A percentile compares a stretch with the other conserved stretches of the same genome.
These are phyloP conservation scores for Geoglossum cookeanum DNA, from an alignment of 2,329 filamentous ascomycete species.

Conservation along the genomic window DNA sequence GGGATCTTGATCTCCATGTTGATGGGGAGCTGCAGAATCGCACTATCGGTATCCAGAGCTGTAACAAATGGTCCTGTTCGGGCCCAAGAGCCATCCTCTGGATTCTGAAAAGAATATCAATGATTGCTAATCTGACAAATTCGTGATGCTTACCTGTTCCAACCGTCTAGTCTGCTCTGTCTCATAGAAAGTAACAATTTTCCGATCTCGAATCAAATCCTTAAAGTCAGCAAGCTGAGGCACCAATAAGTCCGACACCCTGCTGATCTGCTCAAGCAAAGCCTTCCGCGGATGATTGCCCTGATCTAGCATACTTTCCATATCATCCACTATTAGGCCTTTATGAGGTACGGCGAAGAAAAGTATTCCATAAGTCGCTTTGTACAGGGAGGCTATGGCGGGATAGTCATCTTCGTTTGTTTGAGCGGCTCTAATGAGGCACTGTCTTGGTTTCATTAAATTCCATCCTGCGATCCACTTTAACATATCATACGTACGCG, in stretches of 20 bases:
- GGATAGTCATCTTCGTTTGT: constrained; percentile 5
- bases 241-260: constrained; percentile 10
- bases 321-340: constrained; percentile 11
- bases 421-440: constrained; percentile 8
- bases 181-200: constrained; percentile 17
- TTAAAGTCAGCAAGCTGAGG: constrained; percentile 14
- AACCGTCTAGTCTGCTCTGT: constrained; percentile 12
- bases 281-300: background rate
- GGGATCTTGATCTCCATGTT: constrained; percentile 12
- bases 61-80: constrained; percentile 5
- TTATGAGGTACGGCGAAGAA: constrained; percentile 12
- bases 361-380: constrained; percentile 9
- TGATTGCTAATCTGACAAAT: background rate
- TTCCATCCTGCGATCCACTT: background rate
- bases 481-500: constrained; percentile 9
- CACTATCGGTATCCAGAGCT: constrained; percentile 8
- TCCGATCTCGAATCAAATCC: constrained; percentile 14
- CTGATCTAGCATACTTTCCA: background rate
- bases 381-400: constrained; percentile 5
- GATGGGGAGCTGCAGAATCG: constrained; percentile 12
- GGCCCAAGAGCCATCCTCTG: background rate
- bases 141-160: constrained; percentile 7
- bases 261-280: background rate
- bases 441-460: constrained; percentile 4
- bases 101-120: background rate